Evolutionary conservation across 2,329 filamentous ascomycete genomes (phyloP).

Genomic region (Aspergillus sp.): DNA sequence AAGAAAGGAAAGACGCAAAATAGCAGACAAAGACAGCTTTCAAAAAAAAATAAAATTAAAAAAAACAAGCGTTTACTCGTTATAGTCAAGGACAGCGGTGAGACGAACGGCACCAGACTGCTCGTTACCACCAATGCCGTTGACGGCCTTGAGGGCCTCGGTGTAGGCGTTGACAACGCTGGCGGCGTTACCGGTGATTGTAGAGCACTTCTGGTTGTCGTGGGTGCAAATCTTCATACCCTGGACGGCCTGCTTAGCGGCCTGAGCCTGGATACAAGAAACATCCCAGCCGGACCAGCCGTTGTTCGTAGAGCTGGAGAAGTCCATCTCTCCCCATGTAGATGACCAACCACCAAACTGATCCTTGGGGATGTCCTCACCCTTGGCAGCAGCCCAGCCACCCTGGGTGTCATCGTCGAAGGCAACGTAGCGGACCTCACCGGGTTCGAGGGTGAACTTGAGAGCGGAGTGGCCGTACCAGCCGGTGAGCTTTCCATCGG

Average conservation of each 20-base stretch:
- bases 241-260: constrained; percentile 20
- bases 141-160: constrained; percentile 16
- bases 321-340: constrained; percentile 38
- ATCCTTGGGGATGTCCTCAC: constrained; percentile 21
- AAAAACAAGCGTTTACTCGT: constrained; percentile 4
- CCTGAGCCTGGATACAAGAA: constrained; percentile 32
- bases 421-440: constrained; percentile 30
- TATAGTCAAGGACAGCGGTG: constrained; percentile 24
- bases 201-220: constrained; percentile 22
- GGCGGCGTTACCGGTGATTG: constrained; percentile 18
- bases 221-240: constrained; percentile 33
- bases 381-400: constrained; percentile 27
- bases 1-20: neutral
- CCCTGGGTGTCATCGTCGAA: constrained; percentile 32
- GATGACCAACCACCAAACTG: constrained; percentile 23
- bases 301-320: constrained; percentile 25
- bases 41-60: neutral
- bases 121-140: constrained; percentile 25
- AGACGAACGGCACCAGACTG: constrained; percentile 25
- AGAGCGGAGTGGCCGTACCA: constrained; percentile 30
- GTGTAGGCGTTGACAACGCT: constrained; percentile 29
- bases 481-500: constrained; percentile 25
- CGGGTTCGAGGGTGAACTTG: constrained; percentile 23
- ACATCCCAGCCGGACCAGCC: constrained; percentile 34
- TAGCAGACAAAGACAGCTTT: neutral